Conservation (phyloP, 2,329 filamentous ascomycete genomes). For the Neonectria hederae region DNA sequence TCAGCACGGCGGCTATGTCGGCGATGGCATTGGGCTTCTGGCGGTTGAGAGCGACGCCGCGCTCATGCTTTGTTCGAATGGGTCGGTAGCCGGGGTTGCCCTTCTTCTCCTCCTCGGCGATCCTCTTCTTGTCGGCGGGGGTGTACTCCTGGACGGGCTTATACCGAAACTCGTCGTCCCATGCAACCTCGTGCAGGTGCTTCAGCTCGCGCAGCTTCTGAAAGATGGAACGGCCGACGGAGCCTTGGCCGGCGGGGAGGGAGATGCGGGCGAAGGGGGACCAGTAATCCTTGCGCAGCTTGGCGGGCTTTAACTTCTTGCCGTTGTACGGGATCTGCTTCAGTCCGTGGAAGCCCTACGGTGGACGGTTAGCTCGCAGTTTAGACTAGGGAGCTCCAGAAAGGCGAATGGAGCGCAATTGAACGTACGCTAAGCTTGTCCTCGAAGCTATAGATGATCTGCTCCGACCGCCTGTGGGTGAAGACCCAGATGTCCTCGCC, state of each 20-base stretch:
- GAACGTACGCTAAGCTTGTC: constrained; percentile 57
- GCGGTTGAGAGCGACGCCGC: constrained; percentile 64
- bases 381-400: neutral
- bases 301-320: constrained; percentile 71
- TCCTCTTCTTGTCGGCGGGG: constrained; percentile 47
- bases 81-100: constrained; percentile 45
- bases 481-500: constrained; percentile 69
- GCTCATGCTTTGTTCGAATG: constrained; percentile 52
- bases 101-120: constrained; percentile 42
- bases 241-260: constrained; percentile 62
- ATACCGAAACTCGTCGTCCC: constrained; percentile 60
- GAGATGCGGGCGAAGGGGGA: constrained; percentile 67
- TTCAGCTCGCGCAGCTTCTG: constrained; percentile 73
- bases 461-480: constrained; percentile 58
- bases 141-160: constrained; percentile 49
- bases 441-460: constrained; percentile 63
- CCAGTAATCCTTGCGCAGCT: constrained; percentile 75
- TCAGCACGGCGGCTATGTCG: constrained; percentile 69
- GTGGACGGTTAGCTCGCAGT: constrained; percentile 15
- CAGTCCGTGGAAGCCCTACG: constrained; percentile 55
- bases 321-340: constrained; percentile 72
- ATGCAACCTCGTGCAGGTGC: constrained; percentile 69
- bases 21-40: constrained; percentile 71
- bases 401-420: neutral
- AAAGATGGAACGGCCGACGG: constrained; percentile 67